Conservation (phyloP, 148 eudicot species). For the Limonium bicolor region DNA sequence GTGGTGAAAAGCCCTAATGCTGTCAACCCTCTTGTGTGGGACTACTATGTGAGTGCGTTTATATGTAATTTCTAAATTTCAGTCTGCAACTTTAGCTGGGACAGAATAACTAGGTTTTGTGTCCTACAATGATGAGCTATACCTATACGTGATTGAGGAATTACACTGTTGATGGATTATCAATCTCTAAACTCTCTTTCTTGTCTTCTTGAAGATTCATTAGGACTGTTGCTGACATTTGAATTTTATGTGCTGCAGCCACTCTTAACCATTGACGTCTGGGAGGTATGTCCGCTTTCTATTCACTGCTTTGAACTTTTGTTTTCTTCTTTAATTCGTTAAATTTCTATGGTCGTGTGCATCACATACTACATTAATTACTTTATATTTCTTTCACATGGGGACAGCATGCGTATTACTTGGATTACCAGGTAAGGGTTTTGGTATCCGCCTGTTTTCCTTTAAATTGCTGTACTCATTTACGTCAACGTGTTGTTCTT, state of each 20-base stretch:
- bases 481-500: no score
- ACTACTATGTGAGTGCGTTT: slow-evolving; percentile 52
- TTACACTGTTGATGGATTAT: no score
- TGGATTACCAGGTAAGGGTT: slow-evolving; percentile 70
- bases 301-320: no score
- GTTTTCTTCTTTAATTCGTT: neutral
- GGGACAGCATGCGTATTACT: slow-evolving; percentile 87
- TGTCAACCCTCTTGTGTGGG: slow-evolving; percentile 84
- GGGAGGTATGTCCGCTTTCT: slow-evolving; percentile 53
- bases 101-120: neutral
- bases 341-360: no score
- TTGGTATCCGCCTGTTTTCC: neutral
- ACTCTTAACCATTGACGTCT: slow-evolving; percentile 80
- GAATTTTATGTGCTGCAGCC: slow-evolving; percentile 45
- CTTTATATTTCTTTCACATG: neutral
- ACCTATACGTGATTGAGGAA: no score
- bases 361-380: neutral
- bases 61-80: neutral
- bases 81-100: no score
- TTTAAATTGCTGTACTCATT: neutral
- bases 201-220: neutral
- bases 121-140: neutral
- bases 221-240: slow-evolving; percentile 3
- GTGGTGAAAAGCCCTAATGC: slow-evolving; percentile 94
- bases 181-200: no score